These are phyloP conservation scores for Sphagnum magellanicum DNA, from an alignment of 228 moss, liverwort and hornwort species.

Conservation along the genomic window DNA sequence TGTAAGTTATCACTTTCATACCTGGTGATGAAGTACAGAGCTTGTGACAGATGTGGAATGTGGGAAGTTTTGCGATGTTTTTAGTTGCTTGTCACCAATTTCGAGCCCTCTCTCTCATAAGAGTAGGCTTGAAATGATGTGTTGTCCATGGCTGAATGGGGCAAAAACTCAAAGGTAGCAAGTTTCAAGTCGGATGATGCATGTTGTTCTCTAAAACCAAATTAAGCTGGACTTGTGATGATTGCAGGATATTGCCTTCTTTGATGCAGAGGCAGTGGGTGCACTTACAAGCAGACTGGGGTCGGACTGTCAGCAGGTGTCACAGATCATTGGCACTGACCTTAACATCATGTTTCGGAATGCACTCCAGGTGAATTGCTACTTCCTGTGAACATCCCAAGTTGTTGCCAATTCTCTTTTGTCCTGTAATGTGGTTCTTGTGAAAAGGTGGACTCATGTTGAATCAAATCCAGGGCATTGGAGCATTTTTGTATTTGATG, in stretches of 20 bases:
- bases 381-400: not conserved
- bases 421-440: not conserved
- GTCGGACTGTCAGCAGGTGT: slow-evolving; percentile 98
- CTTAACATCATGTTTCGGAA: slow-evolving; percentile 97
- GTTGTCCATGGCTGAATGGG: no score
- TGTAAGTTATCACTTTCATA: no score
- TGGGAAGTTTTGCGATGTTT: no score
- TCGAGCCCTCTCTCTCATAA: no score
- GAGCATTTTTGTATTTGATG: slow-evolving; percentile 81
- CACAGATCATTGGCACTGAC: slow-evolving; percentile 94
- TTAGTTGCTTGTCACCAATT: no score
- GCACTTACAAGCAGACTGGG: slow-evolving; percentile 87
- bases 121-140: no score
- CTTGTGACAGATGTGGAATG: no score
- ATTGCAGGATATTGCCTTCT: slow-evolving; percentile 82
- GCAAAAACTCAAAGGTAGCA: no score
- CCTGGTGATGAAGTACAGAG: no score
- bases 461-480: slow-evolving; percentile 44
- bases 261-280: slow-evolving; percentile 89
- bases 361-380: slow-evolving; percentile 59
- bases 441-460: not conserved
- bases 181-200: no score
- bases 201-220: no score
- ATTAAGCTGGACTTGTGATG: not conserved
- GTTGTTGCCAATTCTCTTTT: not conserved